Evolutionary conservation across 139 green algal genomes (phyloP), one percentile per base, ranked within the genome.

Genomic region (Spirogloea muscicola): DNA sequence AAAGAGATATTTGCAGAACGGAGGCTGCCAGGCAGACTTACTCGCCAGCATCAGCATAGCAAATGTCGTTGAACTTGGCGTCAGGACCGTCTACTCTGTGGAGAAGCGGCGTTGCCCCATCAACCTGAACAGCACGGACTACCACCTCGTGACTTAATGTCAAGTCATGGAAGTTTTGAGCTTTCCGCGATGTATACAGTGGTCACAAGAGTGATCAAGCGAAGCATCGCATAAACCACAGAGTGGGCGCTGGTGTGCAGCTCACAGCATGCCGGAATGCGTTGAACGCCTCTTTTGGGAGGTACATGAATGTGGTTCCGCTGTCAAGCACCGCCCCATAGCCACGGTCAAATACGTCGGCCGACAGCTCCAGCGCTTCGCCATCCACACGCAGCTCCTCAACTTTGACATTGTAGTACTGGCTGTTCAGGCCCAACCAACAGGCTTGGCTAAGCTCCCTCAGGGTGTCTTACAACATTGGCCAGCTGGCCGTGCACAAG

Each of bases 221-320:
- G n/a, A n/a, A n/a, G n/a, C n/a, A n/a, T n/a, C n/a, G n/a, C n/a
- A n/a, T n/a, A n/a, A n/a, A n/a, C n/a, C n/a, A n/a, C n/a, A n/a
- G n/a, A n/a, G n/a, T n/a, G n/a, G n/a, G n/a, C n/a, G n/a, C n/a
- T n/a, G n/a, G n/a, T n/a, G n/a, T n/a, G 60, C 18, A 69, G 25
- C 71, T 3, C 69, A 91, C 58, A 13, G 69, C 46, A 0, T 46
- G 44, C 2, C 64, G 9, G 77, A 96, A 90, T 0, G 61, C 62
- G 1, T 75, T 49, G 74, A 91, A 96, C 0, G 87, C 91, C 0
- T 77, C 49, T 0, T 76, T 84, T 1, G 92, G 93, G 18, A 98
- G 52, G 85, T 97, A 98, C 3, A 89, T 91, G 79, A 97, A 97
- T 4, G 93, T 97, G 31, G 93, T 97, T 16, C 93, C 93, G 73